These are phyloP conservation scores for Penicillium sclerotigenum DNA, from an alignment of 2,329 filamentous ascomycete species.

Conservation along the genomic window DNA sequence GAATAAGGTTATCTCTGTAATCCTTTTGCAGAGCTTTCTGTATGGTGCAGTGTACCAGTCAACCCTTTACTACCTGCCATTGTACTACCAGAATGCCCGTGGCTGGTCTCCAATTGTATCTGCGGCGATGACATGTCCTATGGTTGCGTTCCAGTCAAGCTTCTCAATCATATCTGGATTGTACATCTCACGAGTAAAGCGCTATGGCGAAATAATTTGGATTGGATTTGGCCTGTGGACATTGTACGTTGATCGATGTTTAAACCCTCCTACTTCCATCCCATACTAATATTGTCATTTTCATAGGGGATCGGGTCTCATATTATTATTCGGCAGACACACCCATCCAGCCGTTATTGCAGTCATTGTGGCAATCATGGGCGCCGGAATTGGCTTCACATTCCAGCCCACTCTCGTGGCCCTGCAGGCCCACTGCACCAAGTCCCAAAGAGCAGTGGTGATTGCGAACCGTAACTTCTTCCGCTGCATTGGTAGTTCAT, in stretches of 20 bases:
- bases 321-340: constrained; percentile 48
- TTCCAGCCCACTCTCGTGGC: constrained; percentile 57
- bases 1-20: constrained; percentile 51
- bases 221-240: constrained; percentile 47
- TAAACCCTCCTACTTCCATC: background rate
- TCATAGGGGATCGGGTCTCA: constrained; percentile 50
- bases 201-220: constrained; percentile 61
- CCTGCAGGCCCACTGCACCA: constrained; percentile 56
- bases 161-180: constrained; percentile 48
- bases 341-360: constrained; percentile 51
- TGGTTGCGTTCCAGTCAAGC: constrained; percentile 48
- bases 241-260: constrained; percentile 29
- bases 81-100: constrained; percentile 60
- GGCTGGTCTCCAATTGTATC: constrained; percentile 47
- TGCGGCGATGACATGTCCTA: constrained; percentile 51
- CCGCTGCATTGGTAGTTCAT: constrained; percentile 57
- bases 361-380: constrained; percentile 51
- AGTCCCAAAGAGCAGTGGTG: constrained; percentile 58
- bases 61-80: constrained; percentile 59
- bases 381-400: constrained; percentile 53
- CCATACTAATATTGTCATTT: background rate
- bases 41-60: constrained; percentile 60
- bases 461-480: constrained; percentile 64
- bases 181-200: constrained; percentile 56
- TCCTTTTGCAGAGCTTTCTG: constrained; percentile 59